Evolutionary conservation across 139 green algal genomes (phyloP), one percentile per base, ranked within the genome.

Genomic region (Desmodesmus armatus): DNA sequence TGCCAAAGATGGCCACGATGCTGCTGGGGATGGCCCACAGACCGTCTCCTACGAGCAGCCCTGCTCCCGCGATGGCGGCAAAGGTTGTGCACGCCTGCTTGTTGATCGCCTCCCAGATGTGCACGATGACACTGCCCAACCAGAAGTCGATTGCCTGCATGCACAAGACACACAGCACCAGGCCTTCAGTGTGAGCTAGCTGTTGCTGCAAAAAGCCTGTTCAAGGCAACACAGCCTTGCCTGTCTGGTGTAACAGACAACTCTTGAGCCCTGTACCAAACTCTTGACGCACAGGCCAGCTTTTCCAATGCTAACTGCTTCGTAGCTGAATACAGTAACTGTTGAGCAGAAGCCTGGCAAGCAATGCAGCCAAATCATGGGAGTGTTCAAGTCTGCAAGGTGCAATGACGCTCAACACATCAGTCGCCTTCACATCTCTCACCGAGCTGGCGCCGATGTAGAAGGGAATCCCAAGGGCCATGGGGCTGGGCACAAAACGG

Each of bases 401-500:
- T 72, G 31, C 9, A 13, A 37, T 76, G 67, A 23, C 74, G 43
- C 67, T 31, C 62, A 71, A 17, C 51, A 13, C 13, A 13, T 27
- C 51, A 62, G 51, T 17, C 17, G 51, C 51, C 51, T 62, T 62
- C n/a, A 51, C 5, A 3, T 13, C 27, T 41, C 80, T 79, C 40
- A 86, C 80, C 19, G 80, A 86, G 62, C 69, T 69, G 21, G 71
- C 82, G 62, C 82, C 83, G 17, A 92, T 81, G 87, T 91, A 92
- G 70, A 92, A 91, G 49, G 90, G 88, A n/a, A 93, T 85, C 0
- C 86, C 83, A 78, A 91, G 87, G 37, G 88, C 89, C 85, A 91
- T 92, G 62, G 90, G 90, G 72, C 89, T 84, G 15, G 90, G 90
- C 35, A 92, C 53, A 27, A 87, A 88, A 19, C 53, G 58, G 40